Base-by-base conservation (phyloP, 2,329 filamentous ascomycete genomes). In the Fusarium caatingaense region DNA sequence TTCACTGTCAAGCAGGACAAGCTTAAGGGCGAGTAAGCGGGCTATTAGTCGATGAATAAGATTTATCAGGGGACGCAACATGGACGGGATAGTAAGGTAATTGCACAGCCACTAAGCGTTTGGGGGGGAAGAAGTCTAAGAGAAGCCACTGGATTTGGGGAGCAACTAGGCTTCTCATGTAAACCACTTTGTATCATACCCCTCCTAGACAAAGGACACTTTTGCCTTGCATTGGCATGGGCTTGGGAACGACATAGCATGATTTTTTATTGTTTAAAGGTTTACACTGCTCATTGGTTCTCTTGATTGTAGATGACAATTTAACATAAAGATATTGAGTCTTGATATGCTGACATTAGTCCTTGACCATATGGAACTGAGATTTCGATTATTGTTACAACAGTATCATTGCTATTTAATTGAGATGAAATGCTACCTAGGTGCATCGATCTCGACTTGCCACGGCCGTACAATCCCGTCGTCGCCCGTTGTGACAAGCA, bases 401-500 rank as follows among this genome's bases (percentile, higher is more conserved):
- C 16, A 10, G 20, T 44, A 37, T 11, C 53, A 49, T 49, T 61
- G 18, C 41, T 48, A 55, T 42, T 47, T 64, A 49, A 45, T 9
- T 48, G 20, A 54, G 16, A 57, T 56, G 51, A 44, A 46, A 50
- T 63, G 56, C 56, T 57, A 65, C 63, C 61, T 66, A 53, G 54
- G 37, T 48, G 49, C 58, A 44, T 71, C 34, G 15, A 72, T 28
- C 21, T 74, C 64, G n/a, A 93, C 76, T 68, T 88, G 86, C 95
- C 96, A 99, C 2, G 94, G 89, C 76, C 91, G 91, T 28, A 98
- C 92, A 55, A 92, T 85, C 1, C 96, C 96, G 80, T 98, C 94
- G 78, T 99, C 96, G 1, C 95, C 96, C 1, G 94, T 97, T 18
- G 92, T 96, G 21, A 98, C 84, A 48, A 99, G 84, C 78, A 98